A percentile compares a stretch with the other conserved stretches of the same genome.
These are phyloP conservation scores for Botrytis medusae DNA, from an alignment of 2,329 filamentous ascomycete species.

Conservation along the genomic window DNA sequence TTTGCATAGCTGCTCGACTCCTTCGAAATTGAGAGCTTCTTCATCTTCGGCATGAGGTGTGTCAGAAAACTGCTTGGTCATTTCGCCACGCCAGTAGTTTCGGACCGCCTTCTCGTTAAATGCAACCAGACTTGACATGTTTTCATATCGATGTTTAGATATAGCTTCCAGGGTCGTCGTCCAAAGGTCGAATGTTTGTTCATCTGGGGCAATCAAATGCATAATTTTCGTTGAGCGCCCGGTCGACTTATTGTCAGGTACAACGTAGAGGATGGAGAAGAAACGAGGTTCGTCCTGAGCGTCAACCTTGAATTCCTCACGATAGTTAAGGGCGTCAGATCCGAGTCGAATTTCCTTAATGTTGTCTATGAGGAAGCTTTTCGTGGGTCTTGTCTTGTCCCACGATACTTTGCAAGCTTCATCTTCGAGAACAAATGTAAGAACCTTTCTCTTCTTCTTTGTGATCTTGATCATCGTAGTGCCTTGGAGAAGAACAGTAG, in stretches of 20 bases:
- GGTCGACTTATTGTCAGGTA: conserved; percentile 70
- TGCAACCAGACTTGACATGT: conserved; percentile 85
- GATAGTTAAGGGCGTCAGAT: conserved; percentile 82
- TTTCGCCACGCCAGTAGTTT: conserved; percentile 83
- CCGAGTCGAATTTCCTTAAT: conserved; percentile 87
- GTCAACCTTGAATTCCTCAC: conserved; percentile 74
- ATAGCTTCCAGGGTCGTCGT: conserved; percentile 80
- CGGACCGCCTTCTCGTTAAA: conserved; percentile 81
- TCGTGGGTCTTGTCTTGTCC: conserved; percentile 75
- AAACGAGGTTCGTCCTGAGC: conserved; percentile 69
- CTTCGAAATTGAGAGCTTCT: conserved; percentile 73
- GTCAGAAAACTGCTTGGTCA: conserved; percentile 65
- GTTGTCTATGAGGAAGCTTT: conserved; percentile 91
- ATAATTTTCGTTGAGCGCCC: conserved; percentile 71
- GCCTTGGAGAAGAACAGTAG: conserved; percentile 73
- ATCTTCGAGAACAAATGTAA: conserved; percentile 72
- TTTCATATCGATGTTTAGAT: conserved; percentile 79
- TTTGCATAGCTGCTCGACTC: conserved; percentile 80
- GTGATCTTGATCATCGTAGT: conserved; percentile 80
- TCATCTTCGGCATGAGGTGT: conserved; percentile 53
- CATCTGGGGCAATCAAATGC: conserved; percentile 79
- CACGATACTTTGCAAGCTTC: conserved; percentile 85
- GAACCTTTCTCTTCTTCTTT: conserved; percentile 75
- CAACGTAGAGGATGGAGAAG: conserved; percentile 87
- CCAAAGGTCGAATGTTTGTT: conserved; percentile 74